A percentile compares a stretch with the other conserved stretches of the same genome.
Evolutionary conservation across 2,329 filamentous ascomycete genomes (phyloP).

Genomic region (Talaromyces piceae): DNA sequence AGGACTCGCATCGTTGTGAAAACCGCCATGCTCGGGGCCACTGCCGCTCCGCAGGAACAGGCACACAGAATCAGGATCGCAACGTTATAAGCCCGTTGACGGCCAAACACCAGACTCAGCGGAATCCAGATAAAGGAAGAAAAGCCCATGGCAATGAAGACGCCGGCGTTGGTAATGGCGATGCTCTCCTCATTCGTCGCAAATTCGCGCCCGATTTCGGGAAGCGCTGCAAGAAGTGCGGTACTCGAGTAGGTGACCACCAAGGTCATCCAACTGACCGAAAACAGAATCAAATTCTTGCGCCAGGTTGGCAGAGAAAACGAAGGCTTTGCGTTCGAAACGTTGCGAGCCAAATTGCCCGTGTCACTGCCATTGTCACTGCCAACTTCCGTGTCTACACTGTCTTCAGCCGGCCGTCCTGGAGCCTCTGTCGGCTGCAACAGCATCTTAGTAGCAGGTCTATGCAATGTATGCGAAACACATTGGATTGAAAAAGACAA

Average conservation of each 20-base stretch:
- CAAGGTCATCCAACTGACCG: constrained; percentile 36
- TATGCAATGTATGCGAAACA: not conserved
- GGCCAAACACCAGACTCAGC: constrained; percentile 20
- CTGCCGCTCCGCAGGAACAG: constrained; percentile 26
- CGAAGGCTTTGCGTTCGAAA: not conserved
- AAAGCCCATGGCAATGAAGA: constrained; percentile 32
- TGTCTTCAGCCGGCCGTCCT: not conserved
- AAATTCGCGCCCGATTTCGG: constrained; percentile 35
- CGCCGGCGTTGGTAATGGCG: constrained; percentile 31
- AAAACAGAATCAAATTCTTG: constrained; percentile 36
- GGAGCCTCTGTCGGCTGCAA: not conserved
- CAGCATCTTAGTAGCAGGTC: not conserved
- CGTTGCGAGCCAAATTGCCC: not conserved
- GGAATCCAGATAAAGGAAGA: constrained; percentile 32
- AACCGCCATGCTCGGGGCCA: constrained; percentile 23
- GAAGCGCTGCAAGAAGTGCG: constrained; percentile 32
- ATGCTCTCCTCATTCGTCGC: constrained; percentile 27
- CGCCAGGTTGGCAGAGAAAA: constrained; percentile 23
- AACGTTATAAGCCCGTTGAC: constrained; percentile 25
- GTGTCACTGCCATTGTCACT: not conserved
- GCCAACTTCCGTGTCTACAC: not conserved
- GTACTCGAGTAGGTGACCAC: constrained; percentile 37
- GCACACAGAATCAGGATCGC: constrained; percentile 27
- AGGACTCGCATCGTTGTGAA: constrained; percentile 31
- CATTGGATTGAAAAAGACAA: no score